Evolutionary conservation across 1,284 basidiomycete species (phyloP).

Genomic region (Ustilago xerochloae): DNA sequence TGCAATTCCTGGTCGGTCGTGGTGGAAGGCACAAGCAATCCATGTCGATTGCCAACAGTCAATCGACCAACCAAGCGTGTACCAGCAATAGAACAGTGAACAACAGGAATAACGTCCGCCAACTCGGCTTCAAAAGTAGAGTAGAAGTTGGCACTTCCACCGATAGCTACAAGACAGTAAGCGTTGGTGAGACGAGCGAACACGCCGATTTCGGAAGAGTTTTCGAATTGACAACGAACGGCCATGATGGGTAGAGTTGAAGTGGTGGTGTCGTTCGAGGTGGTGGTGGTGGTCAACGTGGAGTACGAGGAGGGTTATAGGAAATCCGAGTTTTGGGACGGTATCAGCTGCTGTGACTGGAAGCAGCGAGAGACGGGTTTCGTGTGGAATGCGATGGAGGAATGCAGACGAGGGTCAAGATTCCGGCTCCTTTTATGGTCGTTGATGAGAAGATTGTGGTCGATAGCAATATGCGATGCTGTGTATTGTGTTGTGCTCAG

Average conservation of each 20-base stretch:
- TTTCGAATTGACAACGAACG: conserved; percentile 79
- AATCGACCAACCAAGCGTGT: conserved; percentile 93
- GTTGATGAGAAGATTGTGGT: not conserved
- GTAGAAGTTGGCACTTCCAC: conserved; percentile 98
- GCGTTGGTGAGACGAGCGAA: conserved; percentile 84
- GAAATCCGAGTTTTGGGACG: not conserved
- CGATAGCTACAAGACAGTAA: conserved; percentile 76
- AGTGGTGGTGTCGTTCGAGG: too few relatives aligned
- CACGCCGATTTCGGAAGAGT: conserved; percentile 94
- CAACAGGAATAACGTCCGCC: conserved; percentile 91
- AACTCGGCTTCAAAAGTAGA: conserved; percentile 96
- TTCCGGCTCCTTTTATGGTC: conserved; percentile 6
- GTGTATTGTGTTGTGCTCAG: too few relatives aligned
- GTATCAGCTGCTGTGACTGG: not conserved
- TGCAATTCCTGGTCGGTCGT: conserved; percentile 99
- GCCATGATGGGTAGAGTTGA: conserved; percentile 36
- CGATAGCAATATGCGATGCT: too few relatives aligned
- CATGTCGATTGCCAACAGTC: conserved; percentile 88
- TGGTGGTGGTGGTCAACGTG: conserved; percentile 10
- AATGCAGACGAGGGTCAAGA: not conserved
- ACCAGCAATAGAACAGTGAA: conserved; percentile 95
- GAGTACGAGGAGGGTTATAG: not conserved
- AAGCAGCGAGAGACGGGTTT: not conserved
- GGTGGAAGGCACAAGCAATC: conserved; percentile 91
- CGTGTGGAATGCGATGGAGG: not conserved